These are phyloP conservation scores for Spatholobus suberectus DNA, from an alignment of 306 rosid species.

Conservation along the genomic window DNA sequence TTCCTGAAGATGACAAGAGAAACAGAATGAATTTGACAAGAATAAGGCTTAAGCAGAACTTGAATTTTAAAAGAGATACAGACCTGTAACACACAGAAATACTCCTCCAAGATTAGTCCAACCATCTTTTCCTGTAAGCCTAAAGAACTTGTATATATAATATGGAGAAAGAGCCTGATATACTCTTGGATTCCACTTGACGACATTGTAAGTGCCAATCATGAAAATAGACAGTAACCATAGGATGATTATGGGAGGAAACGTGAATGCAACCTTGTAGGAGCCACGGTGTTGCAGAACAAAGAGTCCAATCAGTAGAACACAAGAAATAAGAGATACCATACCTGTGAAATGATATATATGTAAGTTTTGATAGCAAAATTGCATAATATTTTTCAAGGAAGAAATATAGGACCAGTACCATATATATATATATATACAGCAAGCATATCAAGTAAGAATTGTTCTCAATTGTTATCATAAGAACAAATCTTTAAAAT, in stretches of 20 bases:
- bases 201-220: slow-evolving; percentile 78
- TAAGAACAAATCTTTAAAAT: neutral
- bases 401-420: neutral
- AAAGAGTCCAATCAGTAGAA: slow-evolving; percentile 69
- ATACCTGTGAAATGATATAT: slow-evolving; percentile 52
- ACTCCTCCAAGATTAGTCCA: slow-evolving; percentile 85
- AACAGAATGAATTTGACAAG: slow-evolving; percentile 36
- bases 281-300: slow-evolving; percentile 88
- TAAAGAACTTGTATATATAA: slow-evolving; percentile 73
- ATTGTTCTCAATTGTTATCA: neutral
- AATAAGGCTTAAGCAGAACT: slow-evolving; percentile 28
- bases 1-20: slow-evolving; percentile 56
- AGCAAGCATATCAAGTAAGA: neutral
- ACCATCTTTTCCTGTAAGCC: slow-evolving; percentile 75
- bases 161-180: slow-evolving; percentile 87
- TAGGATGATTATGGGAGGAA: slow-evolving; percentile 72
- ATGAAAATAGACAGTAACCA: slow-evolving; percentile 71
- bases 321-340: slow-evolving; percentile 66
- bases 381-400: slow-evolving; percentile 19
- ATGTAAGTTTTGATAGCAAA: slow-evolving; percentile 40
- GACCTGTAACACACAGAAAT: slow-evolving; percentile 78
- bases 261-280: slow-evolving; percentile 74
- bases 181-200: slow-evolving; percentile 76
- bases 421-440: too few species aligned
- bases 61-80: slow-evolving; percentile 34